Evolutionary conservation across 2,329 filamentous ascomycete species (phyloP).

Genomic region (Hysterium pulicare): DNA sequence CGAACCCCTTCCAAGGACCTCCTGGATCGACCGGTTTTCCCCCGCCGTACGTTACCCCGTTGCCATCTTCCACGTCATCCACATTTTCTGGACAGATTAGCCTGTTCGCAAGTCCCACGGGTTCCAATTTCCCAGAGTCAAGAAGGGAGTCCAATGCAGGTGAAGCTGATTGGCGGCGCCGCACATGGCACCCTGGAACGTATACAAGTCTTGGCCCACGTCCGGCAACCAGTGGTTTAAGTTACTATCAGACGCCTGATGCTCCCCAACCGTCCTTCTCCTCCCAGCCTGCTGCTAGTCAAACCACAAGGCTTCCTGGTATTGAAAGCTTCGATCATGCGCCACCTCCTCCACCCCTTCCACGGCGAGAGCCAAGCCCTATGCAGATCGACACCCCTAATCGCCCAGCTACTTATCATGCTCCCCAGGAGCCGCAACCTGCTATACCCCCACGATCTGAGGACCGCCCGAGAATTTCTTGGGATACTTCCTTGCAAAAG

Average conservation of each 20-base stretch:
- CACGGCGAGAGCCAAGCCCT: conserved; percentile 65
- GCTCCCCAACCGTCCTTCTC: conserved; percentile 56
- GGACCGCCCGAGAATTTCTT: conserved; percentile 45
- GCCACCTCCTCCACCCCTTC: conserved; percentile 59
- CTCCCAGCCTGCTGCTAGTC: conserved; percentile 52
- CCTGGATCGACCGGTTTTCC: conserved; percentile 55
- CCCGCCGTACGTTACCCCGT: conserved; percentile 54
- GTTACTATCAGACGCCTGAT: conserved; percentile 70
- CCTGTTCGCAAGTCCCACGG: conserved; percentile 65
- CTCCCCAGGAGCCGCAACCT: conserved; percentile 24
- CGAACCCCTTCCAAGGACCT: conserved; percentile 69
- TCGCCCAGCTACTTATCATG: conserved; percentile 37
- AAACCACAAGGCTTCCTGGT: conserved; percentile 72
- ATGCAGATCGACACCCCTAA: conserved; percentile 67
- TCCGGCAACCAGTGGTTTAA: conserved; percentile 68
- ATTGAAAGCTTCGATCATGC: conserved; percentile 89
- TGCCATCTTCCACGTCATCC: conserved; percentile 53
- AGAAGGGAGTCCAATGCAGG: conserved; percentile 64
- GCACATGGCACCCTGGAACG: conserved; percentile 88
- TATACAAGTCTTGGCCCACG: conserved; percentile 57
- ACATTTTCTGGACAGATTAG: conserved; percentile 57
- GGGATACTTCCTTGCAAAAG: conserved; percentile 64
- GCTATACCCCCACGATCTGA: conserved; percentile 22
- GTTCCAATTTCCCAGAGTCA: conserved; percentile 59
- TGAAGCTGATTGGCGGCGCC: conserved; percentile 75